Conservation (phyloP, 179 eudicot species). For the Beta corolliflora region DNA sequence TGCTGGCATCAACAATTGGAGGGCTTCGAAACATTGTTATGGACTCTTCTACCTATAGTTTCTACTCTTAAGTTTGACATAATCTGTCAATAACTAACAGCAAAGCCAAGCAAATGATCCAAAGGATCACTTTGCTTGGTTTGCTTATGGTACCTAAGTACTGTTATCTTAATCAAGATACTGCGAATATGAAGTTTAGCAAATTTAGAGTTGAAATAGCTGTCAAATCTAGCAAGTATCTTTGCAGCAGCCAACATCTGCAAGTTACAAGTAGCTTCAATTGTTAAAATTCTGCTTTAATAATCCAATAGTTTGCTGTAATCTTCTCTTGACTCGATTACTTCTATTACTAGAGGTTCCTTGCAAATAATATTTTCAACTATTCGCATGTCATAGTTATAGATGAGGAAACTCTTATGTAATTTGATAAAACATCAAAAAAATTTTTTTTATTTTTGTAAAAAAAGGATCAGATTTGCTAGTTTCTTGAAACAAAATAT, state of each 20-base stretch:
- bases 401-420: too few species aligned
- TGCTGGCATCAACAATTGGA: constrained; percentile 84
- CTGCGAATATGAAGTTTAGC: too few species aligned
- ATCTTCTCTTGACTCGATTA: too few species aligned
- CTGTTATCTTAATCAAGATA: background rate
- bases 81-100: background rate
- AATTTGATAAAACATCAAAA: too few species aligned
- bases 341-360: too few species aligned
- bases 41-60: constrained; percentile 74
- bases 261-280: background rate
- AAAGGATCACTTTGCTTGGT: background rate
- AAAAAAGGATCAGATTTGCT: too few species aligned
- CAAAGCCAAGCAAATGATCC: background rate
- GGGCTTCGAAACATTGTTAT: constrained; percentile 75
- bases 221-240: background rate
- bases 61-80: constrained; percentile 48
- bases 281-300: background rate
- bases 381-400: too few species aligned
- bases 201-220: background rate
- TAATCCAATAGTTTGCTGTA: too few species aligned
- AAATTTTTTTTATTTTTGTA: too few species aligned
- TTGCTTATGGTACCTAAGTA: background rate
- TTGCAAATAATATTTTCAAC: too few species aligned
- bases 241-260: background rate
- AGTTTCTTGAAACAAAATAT: too few species aligned